Base-by-base conservation (phyloP, 805 yeast species). In the Saccharomyces mikatae region DNA sequence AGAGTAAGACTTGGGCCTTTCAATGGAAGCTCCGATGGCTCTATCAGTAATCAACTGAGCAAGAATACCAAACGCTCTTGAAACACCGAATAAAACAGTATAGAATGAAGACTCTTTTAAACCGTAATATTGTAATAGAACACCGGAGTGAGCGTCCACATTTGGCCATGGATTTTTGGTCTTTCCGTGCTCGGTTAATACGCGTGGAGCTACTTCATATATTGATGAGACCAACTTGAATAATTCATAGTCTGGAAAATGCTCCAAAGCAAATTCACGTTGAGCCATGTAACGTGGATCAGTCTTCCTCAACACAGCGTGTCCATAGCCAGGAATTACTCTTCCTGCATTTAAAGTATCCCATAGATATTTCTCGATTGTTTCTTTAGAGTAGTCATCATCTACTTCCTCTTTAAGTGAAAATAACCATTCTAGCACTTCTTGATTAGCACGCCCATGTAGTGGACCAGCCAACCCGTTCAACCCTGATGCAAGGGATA, bases 101-200 rank as follows among this genome's bases (percentile, higher is more conserved):
- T 87, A 87, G 84, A 84, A 87, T 47, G 87, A 80, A 65, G 82
- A 83, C 78, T 87, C 89, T 54, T 86, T 84, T 69, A 87, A 76
- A 64, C 95, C 95, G 76, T 87, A 87, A 80, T 87, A 84, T 75
- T 87, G 91, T 73, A 87, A 79, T 64, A 87, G 74, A 59, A 86
- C 89, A 76, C 95, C 95, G 51, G 92, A 86, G 76, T 85, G 89
- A 53, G 94, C 85, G 75, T 87, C 95, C 61, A 87, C 95, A 71
- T 87, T 87, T 74, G 95, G 94, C 90, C 90, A 87, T 75, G 94
- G 94, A 82, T 87, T 87, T 82, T 87, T 86, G 69, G 92, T 87
- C 82, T 87, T 87, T 73, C 92, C 94, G 73, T 87, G 92, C 75
- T 84, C 78, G 64, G 87, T 83, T 64, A 87, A 80, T 51, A 87